A percentile compares a stretch with the other conserved stretches of the same genome.
Conservation (phyloP, 495 filamentous ascomycete species). For the Lasiosphaeria hispida region DNA sequence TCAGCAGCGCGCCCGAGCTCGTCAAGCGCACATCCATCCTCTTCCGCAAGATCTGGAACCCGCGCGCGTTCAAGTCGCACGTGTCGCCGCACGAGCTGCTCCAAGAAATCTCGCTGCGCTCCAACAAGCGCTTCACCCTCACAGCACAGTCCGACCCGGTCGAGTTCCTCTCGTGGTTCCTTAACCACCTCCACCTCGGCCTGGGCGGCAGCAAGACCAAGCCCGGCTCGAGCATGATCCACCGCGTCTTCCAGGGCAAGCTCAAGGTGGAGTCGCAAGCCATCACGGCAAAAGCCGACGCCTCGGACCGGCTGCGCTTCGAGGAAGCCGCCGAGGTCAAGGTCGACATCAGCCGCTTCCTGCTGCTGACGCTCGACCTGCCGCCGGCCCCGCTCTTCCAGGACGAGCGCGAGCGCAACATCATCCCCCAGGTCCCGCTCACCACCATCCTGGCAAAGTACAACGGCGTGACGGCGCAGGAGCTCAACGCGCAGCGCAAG, state of each 20-base stretch:
- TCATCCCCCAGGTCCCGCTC: slow-evolving; percentile 93
- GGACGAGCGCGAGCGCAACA: slow-evolving; percentile 83
- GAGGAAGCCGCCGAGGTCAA: slow-evolving; percentile 84
- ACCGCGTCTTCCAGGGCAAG: slow-evolving; percentile 88
- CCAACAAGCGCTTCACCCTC: slow-evolving; percentile 88
- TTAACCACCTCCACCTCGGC: slow-evolving; percentile 90
- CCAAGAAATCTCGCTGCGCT: slow-evolving; percentile 86
- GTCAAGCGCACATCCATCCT: slow-evolving; percentile 82
- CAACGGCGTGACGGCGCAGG: slow-evolving; percentile 83
- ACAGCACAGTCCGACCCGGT: slow-evolving; percentile 92
- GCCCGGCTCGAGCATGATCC: slow-evolving; percentile 75
- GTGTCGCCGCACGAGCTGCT: slow-evolving; percentile 97
- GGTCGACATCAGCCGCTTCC: slow-evolving; percentile 70
- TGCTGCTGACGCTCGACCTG: slow-evolving; percentile 89
- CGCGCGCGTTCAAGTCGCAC: slow-evolving; percentile 92
- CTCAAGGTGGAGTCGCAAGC: slow-evolving; percentile 90
- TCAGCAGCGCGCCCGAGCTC: slow-evolving; percentile 55
- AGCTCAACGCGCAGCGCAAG: slow-evolving; percentile 79
- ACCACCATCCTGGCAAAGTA: slow-evolving; percentile 91
- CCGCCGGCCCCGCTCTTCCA: slow-evolving; percentile 96
- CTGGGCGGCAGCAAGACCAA: slow-evolving; percentile 88
- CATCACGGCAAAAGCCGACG: slow-evolving; percentile 90
- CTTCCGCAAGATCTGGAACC: slow-evolving; percentile 97
- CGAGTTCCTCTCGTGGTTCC: slow-evolving; percentile 95
- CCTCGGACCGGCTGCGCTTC: slow-evolving; percentile 85